Percentiles rank a stretch among this genome's conserved stretches.
These are phyloP conservation scores for Auriscalpium microsporum DNA, from an alignment of 768 basidiomycete genomes.

Conservation along the genomic window DNA sequence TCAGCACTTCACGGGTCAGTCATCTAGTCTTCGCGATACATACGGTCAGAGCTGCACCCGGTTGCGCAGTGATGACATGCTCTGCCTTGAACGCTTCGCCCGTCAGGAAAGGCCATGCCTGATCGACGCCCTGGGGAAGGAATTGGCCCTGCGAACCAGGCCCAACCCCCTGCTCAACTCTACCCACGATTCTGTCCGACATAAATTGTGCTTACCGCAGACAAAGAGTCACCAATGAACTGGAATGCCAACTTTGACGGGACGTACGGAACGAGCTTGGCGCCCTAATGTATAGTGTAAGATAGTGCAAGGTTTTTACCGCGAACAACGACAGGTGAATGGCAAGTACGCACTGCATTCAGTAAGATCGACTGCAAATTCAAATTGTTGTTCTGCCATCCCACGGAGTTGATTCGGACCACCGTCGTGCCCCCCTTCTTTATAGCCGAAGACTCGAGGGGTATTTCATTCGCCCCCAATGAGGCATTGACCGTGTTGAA, in stretches of 20 bases:
- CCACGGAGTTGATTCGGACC: conserved; percentile 43
- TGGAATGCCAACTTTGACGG: conserved; percentile 41
- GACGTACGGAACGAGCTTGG: conserved; percentile 35
- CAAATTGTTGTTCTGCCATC: conserved; percentile 53
- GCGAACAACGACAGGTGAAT: not conserved
- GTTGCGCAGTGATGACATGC: conserved; percentile 43
- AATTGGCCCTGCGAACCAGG: conserved; percentile 40
- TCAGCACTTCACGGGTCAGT: not conserved
- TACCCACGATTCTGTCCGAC: no score
- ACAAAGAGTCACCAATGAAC: conserved; percentile 52
- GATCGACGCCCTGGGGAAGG: conserved; percentile 42
- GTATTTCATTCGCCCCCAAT: conserved; percentile 36
- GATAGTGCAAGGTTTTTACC: not conserved
- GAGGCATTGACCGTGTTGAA: conserved; percentile 42
- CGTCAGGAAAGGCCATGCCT: conserved; percentile 48
- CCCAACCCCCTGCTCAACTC: not conserved
- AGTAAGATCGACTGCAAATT: conserved; percentile 40
- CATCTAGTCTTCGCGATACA: not conserved
- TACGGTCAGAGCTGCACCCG: conserved; percentile 43
- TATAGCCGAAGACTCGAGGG: conserved; percentile 17
- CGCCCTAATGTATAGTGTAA: conserved; percentile 29
- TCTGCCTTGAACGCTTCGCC: conserved; percentile 46
- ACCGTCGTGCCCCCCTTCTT: conserved; percentile 17
- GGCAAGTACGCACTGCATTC: conserved; percentile 29
- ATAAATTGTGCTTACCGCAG: conserved; percentile 31